Conservation (phyloP, 192 early-diverging fungal species). For the Funneliformis geosporum region DNA sequence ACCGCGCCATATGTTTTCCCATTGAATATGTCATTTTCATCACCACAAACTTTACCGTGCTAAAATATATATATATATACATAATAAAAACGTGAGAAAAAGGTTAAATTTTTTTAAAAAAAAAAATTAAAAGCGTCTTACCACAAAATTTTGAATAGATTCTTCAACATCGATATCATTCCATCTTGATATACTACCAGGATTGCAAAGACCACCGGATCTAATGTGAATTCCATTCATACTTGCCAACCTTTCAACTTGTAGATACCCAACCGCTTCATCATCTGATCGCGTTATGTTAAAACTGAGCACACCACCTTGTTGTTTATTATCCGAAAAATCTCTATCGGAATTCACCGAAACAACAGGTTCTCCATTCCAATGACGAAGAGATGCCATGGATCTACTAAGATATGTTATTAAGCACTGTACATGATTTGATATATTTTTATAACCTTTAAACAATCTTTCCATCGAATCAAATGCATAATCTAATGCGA, state of each 20-base stretch:
- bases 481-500: constrained; percentile 71
- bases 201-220: constrained; percentile 79
- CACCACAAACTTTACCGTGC: constrained; percentile 70
- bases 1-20: constrained; percentile 68
- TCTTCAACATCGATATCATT: constrained; percentile 57
- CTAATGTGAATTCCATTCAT: constrained; percentile 69
- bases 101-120: too few relatives aligned
- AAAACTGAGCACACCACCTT: constrained; percentile 71
- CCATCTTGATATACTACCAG: constrained; percentile 70
- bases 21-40: constrained; percentile 71
- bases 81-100: too few relatives aligned
- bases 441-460: constrained; percentile 39
- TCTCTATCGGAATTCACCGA: constrained; percentile 41
- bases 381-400: constrained; percentile 55
- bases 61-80: too few relatives aligned
- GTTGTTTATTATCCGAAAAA: constrained; percentile 35
- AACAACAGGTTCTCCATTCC: constrained; percentile 51
- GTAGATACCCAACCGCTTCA: constrained; percentile 57
- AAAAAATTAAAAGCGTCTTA: not conserved
- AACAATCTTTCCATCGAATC: constrained; percentile 52
- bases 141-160: constrained; percentile 50
- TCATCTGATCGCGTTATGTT: constrained; percentile 61
- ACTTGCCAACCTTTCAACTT: constrained; percentile 66
- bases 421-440: constrained; percentile 53
- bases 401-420: constrained; percentile 40